These are phyloP conservation scores for Plenodomus lindquistii DNA, from an alignment of 2,329 filamentous ascomycete genomes.

Conservation along the genomic window DNA sequence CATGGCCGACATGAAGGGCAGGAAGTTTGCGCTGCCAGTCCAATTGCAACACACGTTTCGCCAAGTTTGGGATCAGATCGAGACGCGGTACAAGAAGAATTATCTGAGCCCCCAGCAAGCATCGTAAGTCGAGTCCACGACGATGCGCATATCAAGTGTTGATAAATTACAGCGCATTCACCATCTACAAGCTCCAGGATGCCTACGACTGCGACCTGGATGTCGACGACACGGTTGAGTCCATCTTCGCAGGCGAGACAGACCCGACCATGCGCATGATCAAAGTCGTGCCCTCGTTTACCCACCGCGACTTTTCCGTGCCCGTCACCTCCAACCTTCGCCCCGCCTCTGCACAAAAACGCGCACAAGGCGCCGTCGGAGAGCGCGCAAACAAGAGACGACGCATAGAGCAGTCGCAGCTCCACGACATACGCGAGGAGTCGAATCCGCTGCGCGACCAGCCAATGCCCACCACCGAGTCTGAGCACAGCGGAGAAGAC, in stretches of 20 bases:
- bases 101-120: conserved; percentile 33
- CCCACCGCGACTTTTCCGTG: conserved; percentile 38
- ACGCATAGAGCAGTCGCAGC: conserved; percentile 22
- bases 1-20: conserved; percentile 33
- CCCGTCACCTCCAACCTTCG: conserved; percentile 36
- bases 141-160: not conserved
- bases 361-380: conserved; percentile 13
- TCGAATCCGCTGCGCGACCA: conserved; percentile 24
- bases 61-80: conserved; percentile 34
- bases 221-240: conserved; percentile 39
- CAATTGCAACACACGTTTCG: conserved; percentile 33
- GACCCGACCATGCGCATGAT: conserved; percentile 32
- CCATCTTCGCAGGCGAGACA: conserved; percentile 37
- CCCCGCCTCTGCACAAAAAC: conserved; percentile 28
- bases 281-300: conserved; percentile 34
- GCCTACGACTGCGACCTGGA: conserved; percentile 43
- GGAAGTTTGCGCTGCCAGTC: conserved; percentile 41
- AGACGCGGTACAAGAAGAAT: conserved; percentile 41
- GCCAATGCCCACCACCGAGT: conserved; percentile 35
- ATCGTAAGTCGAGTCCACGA: conserved; percentile 11
- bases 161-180: conserved; percentile 26
- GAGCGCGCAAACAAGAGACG: conserved; percentile 26
- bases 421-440: conserved; percentile 15
- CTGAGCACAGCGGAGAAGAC: conserved; percentile 17
- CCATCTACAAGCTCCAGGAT: conserved; percentile 44